Conservation (phyloP, 2,329 filamentous ascomycete species). For the Exophiala spinifera region DNA sequence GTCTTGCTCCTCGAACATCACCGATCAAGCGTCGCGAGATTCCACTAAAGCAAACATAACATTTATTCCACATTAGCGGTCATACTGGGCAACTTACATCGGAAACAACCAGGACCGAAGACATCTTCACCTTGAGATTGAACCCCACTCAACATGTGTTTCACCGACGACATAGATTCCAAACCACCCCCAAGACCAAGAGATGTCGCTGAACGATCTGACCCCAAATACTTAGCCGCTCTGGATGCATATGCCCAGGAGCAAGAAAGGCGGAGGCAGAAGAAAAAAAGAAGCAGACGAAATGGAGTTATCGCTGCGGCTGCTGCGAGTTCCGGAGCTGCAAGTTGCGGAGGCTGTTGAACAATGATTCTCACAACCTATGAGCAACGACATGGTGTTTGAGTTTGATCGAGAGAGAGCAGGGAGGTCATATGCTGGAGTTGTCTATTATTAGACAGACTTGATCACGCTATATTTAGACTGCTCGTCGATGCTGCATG, state of each 20-base stretch:
- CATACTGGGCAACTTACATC: too few relatives aligned
- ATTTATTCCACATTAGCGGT: too few relatives aligned
- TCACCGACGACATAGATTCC: background rate
- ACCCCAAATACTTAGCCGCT: background rate
- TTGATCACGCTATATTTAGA: too few relatives aligned
- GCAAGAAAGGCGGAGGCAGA: background rate
- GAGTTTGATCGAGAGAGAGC: too few relatives aligned
- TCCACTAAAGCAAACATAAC: too few relatives aligned
- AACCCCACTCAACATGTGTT: background rate
- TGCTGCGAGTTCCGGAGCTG: background rate
- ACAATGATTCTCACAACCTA: too few relatives aligned
- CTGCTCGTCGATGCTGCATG: too few relatives aligned
- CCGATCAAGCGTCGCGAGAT: too few relatives aligned
- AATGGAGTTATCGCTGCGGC: background rate
- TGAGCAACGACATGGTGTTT: too few relatives aligned
- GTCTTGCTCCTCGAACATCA: too few relatives aligned
- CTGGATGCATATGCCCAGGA: background rate
- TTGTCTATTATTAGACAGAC: too few relatives aligned
- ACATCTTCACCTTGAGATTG: background rate
- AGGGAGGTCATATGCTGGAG: too few relatives aligned
- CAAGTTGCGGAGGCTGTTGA: background rate
- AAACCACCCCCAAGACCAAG: background rate
- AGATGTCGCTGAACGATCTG: background rate
- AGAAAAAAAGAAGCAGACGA: background rate
- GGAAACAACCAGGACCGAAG: background rate